Evolutionary conservation across 805 yeast genomes (phyloP).

Genomic region (Lachancea dasiensis): DNA sequence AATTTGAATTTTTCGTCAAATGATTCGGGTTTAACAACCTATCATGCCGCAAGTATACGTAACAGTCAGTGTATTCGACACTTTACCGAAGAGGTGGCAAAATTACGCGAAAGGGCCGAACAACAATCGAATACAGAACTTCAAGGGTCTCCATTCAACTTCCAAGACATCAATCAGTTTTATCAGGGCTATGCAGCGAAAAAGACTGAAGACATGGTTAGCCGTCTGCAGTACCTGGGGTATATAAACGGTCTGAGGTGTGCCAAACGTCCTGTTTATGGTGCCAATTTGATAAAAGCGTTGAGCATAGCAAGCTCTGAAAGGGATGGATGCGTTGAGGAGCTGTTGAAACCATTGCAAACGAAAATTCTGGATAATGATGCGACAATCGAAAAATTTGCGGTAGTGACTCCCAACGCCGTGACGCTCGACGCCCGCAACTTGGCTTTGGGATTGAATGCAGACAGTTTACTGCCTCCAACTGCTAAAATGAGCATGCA

Average conservation of each 20-base stretch:
- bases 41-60: conserved; percentile 40
- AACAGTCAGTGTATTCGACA: conserved; percentile 43
- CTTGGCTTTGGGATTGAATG: conserved; percentile 22
- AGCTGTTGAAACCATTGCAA: conserved; percentile 38
- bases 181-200: conserved; percentile 50
- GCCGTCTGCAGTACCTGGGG: conserved; percentile 46
- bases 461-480: conserved; percentile 20
- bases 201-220: conserved; percentile 47
- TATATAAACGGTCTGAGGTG: conserved; percentile 66
- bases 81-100: conserved; percentile 40
- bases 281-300: conserved; percentile 47
- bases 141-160: conserved; percentile 20
- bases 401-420: conserved; percentile 83
- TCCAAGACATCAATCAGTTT: conserved; percentile 46
- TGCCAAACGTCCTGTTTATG: conserved; percentile 58
- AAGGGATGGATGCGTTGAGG: conserved; percentile 18
- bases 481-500: conserved; percentile 25
- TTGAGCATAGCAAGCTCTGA: conserved; percentile 34
- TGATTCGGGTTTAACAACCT: conserved; percentile 40
- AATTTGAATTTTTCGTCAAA: conserved; percentile 52
- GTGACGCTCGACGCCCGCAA: conserved; percentile 69
- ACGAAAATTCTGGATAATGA: conserved; percentile 38
- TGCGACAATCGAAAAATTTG: conserved; percentile 61
- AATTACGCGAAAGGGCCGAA: conserved; percentile 32
- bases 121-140: conserved; percentile 8